Percentiles rank a stretch among this genome's conserved stretches.
Conservation (phyloP, 1,284 basidiomycete species). For the Microbotryum lychnidis-dioicae region DNA sequence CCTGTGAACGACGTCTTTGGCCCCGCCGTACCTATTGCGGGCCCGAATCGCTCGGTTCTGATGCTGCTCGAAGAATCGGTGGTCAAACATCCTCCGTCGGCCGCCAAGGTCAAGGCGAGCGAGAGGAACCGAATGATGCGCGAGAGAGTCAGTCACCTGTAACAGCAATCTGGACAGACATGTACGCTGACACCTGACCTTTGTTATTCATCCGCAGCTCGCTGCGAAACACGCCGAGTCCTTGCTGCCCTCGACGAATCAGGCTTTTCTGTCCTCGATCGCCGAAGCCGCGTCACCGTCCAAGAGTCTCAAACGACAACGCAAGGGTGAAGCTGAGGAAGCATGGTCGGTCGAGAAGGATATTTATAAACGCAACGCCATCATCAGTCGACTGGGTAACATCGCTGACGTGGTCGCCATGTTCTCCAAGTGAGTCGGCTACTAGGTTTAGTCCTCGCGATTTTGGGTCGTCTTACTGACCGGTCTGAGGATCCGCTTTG, state of each 20-base stretch:
- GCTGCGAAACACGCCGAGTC: slow-evolving; percentile 19
- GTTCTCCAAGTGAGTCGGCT: slow-evolving; percentile 3
- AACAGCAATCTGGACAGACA: neutral
- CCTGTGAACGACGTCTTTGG: slow-evolving; percentile 2
- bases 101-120: neutral
- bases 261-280: slow-evolving; percentile 18
- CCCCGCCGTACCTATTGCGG: slow-evolving; percentile 11
- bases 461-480: neutral
- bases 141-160: slow-evolving; percentile 9
- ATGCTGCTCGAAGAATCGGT: slow-evolving; percentile 15
- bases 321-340: neutral
- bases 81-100: neutral
- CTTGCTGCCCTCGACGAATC: slow-evolving; percentile 15
- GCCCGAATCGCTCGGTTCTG: slow-evolving; percentile 16
- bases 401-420: slow-evolving; percentile 29
- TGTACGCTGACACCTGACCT: neutral
- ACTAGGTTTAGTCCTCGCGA: neutral
- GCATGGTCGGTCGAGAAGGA: slow-evolving; percentile 2
- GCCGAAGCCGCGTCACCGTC: slow-evolving; percentile 13
- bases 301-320: slow-evolving; percentile 20
- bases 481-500: neutral
- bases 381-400: slow-evolving; percentile 22
- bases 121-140: slow-evolving; percentile 14
- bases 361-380: slow-evolving; percentile 18
- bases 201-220: slow-evolving; percentile 3